Percentiles rank a stretch among this genome's conserved stretches.
These are phyloP conservation scores for Globisporangium megalacanthum DNA, from an alignment of 352 stramenopile species.

Conservation along the genomic window DNA sequence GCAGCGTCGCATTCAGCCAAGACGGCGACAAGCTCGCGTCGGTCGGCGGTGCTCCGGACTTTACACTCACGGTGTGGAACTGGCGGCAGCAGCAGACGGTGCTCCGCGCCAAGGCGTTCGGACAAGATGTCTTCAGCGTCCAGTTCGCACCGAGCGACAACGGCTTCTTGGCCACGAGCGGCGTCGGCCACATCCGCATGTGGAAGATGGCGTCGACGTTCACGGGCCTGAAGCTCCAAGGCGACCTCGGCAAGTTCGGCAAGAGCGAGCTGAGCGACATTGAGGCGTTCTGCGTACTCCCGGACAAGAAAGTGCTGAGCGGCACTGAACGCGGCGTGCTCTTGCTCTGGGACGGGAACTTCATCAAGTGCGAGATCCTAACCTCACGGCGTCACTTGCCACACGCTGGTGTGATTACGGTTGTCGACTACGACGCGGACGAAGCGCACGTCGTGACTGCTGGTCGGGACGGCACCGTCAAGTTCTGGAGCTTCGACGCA, in stretches of 20 bases:
- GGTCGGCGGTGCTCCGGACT: slow-evolving; percentile 86
- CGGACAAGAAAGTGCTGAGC: slow-evolving; percentile 92
- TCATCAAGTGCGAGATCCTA: slow-evolving; percentile 93
- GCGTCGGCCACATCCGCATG: slow-evolving; percentile 93
- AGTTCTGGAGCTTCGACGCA: slow-evolving; percentile 85
- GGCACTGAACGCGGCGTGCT: slow-evolving; percentile 83
- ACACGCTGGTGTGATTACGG: slow-evolving; percentile 68
- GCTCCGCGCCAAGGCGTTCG: slow-evolving; percentile 91
- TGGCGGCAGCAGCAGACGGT: slow-evolving; percentile 88
- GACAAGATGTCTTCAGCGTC: slow-evolving; percentile 92
- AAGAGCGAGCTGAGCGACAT: slow-evolving; percentile 94
- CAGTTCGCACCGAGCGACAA: slow-evolving; percentile 84
- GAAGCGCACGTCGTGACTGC: slow-evolving; percentile 54
- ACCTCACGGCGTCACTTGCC: slow-evolving; percentile 58
- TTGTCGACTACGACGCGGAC: slow-evolving; percentile 57
- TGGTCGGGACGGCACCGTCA: slow-evolving; percentile 81
- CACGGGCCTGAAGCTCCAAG: slow-evolving; percentile 94
- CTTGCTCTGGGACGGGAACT: slow-evolving; percentile 93
- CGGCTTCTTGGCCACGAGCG: slow-evolving; percentile 90
- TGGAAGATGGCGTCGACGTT: slow-evolving; percentile 97
- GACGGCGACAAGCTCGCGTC: slow-evolving; percentile 88
- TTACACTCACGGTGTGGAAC: slow-evolving; percentile 91
- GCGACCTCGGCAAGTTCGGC: slow-evolving; percentile 95
- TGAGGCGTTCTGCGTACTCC: slow-evolving; percentile 91
- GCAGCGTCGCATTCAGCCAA: slow-evolving; percentile 61